Evolutionary conservation across 2,329 filamentous ascomycete genomes (phyloP).

Genomic region (Paecilomyces sp.): DNA sequence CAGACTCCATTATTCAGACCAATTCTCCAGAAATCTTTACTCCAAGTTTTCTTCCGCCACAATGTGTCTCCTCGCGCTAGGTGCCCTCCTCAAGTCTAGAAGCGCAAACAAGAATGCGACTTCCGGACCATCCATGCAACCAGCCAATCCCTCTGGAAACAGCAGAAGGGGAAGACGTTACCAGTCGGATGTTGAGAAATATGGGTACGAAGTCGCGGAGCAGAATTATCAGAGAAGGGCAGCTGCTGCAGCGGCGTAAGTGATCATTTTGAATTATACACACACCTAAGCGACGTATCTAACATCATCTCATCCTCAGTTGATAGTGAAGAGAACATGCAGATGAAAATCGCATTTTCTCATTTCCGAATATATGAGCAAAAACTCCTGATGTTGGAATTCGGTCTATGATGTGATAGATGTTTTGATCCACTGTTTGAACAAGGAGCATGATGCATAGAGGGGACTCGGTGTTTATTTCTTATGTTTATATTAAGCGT

Average conservation of each 20-base stretch:
- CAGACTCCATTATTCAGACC: neutral
- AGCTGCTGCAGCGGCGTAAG: neutral
- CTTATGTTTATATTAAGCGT: neutral
- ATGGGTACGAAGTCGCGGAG: neutral
- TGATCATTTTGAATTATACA: neutral
- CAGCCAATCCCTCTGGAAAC: neutral
- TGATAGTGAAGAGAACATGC: neutral
- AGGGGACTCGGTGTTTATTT: neutral
- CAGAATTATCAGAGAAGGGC: neutral
- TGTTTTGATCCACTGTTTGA: neutral
- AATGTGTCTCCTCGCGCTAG: neutral
- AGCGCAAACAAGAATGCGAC: neutral
- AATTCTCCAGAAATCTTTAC: neutral
- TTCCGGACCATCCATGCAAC: neutral
- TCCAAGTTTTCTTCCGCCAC: neutral
- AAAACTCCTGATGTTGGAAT: neutral
- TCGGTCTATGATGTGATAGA: neutral
- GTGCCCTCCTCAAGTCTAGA: neutral
- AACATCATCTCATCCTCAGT: neutral
- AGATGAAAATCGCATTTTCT: too few species aligned
- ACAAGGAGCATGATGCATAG: neutral
- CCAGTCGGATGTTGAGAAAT: neutral
- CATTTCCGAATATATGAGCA: neutral
- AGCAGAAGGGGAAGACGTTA: neutral
- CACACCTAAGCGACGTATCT: neutral